Conservation (phyloP, 441 rosid genomes). For the Syzygium syzygioides region DNA sequence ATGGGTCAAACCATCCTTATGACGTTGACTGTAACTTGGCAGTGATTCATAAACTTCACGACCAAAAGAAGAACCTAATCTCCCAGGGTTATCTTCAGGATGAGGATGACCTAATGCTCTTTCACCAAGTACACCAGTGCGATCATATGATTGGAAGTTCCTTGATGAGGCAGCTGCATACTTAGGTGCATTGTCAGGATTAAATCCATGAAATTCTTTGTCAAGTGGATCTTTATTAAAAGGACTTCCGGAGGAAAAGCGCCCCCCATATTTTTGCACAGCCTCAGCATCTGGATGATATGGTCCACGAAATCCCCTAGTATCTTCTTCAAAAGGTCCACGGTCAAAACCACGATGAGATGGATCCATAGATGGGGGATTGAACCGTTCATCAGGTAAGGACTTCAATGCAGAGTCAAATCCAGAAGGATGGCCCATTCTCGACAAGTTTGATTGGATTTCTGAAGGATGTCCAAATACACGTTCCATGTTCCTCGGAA, state of each 20-base stretch:
- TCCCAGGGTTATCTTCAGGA: slow-evolving; percentile 29
- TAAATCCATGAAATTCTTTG: slow-evolving; percentile 29
- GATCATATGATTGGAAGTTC: slow-evolving; percentile 36
- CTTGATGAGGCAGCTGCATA: slow-evolving; percentile 35
- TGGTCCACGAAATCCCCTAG: slow-evolving; percentile 37
- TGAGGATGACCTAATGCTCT: slow-evolving; percentile 32
- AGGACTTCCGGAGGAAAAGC: slow-evolving; percentile 33
- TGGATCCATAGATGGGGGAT: slow-evolving; percentile 28
- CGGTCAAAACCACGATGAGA: slow-evolving; percentile 23
- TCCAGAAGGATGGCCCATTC: slow-evolving; percentile 34
- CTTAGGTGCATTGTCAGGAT: slow-evolving; percentile 16
- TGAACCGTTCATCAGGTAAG: slow-evolving; percentile 28
- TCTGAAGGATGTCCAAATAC: slow-evolving; percentile 22
- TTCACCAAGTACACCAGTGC: slow-evolving; percentile 21
- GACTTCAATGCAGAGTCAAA: slow-evolving; percentile 27
- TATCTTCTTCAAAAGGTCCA: slow-evolving; percentile 40
- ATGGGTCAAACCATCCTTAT: slow-evolving; percentile 33
- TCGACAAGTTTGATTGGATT: slow-evolving; percentile 14
- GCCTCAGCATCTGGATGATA: slow-evolving; percentile 32
- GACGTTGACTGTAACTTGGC: slow-evolving; percentile 34
- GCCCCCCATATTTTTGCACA: slow-evolving; percentile 25
- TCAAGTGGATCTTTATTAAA: slow-evolving; percentile 37
- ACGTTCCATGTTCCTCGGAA: slow-evolving; percentile 8
- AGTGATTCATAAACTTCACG: slow-evolving; percentile 35
- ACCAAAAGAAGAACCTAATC: slow-evolving; percentile 26